Percentiles rank a stretch among this genome's conserved stretches.
phyloP scores from a whole-genome alignment of 1,284 basidiomycete genomes.

The Cerrena zonata region DNA sequence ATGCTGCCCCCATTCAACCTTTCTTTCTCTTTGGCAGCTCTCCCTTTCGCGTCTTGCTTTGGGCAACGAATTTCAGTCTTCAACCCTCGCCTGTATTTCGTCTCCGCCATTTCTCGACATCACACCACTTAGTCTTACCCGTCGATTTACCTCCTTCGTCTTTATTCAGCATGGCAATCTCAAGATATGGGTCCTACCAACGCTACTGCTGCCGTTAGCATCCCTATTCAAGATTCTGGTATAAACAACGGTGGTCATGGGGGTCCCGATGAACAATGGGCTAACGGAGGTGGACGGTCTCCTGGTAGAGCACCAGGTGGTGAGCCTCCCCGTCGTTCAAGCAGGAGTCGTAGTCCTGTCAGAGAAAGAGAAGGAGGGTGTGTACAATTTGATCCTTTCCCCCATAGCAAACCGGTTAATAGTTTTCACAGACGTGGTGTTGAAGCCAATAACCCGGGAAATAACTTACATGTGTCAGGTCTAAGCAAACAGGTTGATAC shows the following conservation, averaged over 20 bases:
- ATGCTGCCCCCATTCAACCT: constrained; percentile 13
- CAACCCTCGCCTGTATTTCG: constrained; percentile 15
- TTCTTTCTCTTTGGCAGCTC: constrained; percentile 2
- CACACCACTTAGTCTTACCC: constrained; percentile 29
- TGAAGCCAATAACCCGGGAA: constrained; percentile 75
- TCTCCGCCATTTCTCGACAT: constrained; percentile 24
- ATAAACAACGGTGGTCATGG: constrained; percentile 29
- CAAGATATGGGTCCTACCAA: constrained; percentile 63
- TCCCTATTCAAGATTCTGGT: constrained; percentile 52
- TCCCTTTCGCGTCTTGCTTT: constrained; percentile 18
- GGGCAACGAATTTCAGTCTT: constrained; percentile 17
- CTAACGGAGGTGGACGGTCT: constrained; percentile 40
- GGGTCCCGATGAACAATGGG: constrained; percentile 36
- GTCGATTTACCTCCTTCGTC: constrained; percentile 17
- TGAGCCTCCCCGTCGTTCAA: constrained; percentile 55
- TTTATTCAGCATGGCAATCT: constrained; percentile 64
- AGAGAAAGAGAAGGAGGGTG: constrained; percentile 51
- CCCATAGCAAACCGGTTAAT: constrained; percentile 14
- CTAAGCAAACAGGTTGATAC: constrained; percentile 78
- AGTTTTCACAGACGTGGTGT: constrained; percentile 25
- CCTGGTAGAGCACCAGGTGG: constrained; percentile 42
- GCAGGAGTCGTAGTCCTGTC: constrained; percentile 66
- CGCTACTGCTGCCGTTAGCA: constrained; percentile 55
- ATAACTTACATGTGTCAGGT: constrained; percentile 93
- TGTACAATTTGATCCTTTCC: too few species aligned